A percentile compares a stretch with the other conserved stretches of the same genome.
These are phyloP conservation scores for Fusarium newnesense DNA, from an alignment of 2,329 filamentous ascomycete genomes.

Conservation along the genomic window DNA sequence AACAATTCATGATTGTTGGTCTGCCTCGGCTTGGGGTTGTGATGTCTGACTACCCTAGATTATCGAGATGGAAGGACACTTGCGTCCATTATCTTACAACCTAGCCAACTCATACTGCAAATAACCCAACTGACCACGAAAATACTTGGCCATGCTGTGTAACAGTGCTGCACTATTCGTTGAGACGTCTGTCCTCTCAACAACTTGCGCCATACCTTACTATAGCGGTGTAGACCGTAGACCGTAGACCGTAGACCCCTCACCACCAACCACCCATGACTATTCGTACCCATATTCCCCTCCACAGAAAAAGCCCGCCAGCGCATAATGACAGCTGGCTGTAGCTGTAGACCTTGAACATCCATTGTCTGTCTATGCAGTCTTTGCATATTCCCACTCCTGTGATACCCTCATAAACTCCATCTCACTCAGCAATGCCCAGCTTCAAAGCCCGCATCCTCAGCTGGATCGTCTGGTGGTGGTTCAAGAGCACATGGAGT, in stretches of 20 bases:
- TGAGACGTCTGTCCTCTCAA: not conserved
- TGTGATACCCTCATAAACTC: not conserved
- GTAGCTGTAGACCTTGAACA: not conserved
- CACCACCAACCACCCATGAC: conserved; percentile 6
- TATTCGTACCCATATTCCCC: conserved; percentile 18
- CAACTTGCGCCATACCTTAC: not conserved
- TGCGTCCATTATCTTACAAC: not conserved
- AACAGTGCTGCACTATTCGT: not conserved
- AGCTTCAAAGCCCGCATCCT: conserved; percentile 43
- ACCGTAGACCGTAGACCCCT: conserved; percentile 20
- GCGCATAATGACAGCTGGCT: conserved; percentile 5
- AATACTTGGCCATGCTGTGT: not conserved
- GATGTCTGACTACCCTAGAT: conserved; percentile 5
- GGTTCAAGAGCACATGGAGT: conserved; percentile 41
- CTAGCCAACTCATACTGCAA: not conserved
- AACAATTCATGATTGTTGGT: not conserved
- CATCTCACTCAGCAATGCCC: conserved; percentile 32
- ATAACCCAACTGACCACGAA: not conserved
- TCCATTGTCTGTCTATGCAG: conserved; percentile 11
- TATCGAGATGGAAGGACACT: not conserved
- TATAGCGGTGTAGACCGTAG: conserved; percentile 20
- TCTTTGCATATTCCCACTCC: not conserved
- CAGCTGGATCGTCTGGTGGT: conserved; percentile 44
- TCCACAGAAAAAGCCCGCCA: conserved; percentile 23
- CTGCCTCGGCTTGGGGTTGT: not conserved